Conservation (phyloP, 2,329 filamentous ascomycete genomes). For the Nemania abortiva region DNA sequence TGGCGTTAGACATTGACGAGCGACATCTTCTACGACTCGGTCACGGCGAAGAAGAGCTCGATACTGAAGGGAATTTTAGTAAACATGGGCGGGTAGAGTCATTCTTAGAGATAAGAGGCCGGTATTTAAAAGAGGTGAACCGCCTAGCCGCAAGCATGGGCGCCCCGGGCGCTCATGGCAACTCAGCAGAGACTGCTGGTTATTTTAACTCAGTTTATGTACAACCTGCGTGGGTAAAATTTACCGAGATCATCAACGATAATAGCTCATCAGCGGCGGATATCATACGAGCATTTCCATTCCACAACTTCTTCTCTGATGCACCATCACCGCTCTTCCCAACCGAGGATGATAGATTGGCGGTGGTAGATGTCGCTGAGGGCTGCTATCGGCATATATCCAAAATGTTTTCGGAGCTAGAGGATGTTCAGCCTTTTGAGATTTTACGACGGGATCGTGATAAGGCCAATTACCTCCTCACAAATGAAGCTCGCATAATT, state of each 20-base stretch:
- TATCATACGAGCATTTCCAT: slow-evolving; percentile 83
- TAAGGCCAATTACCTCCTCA: slow-evolving; percentile 94
- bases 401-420: slow-evolving; percentile 91
- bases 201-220: slow-evolving; percentile 97
- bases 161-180: slow-evolving; percentile 93
- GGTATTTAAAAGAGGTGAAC: slow-evolving; percentile 84
- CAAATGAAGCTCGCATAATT: slow-evolving; percentile 95
- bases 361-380: slow-evolving; percentile 79
- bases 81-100: slow-evolving; percentile 96
- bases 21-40: slow-evolving; percentile 91
- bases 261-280: slow-evolving; percentile 69
- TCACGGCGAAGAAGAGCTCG: slow-evolving; percentile 94
- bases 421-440: slow-evolving; percentile 95
- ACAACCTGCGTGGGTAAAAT: slow-evolving; percentile 87
- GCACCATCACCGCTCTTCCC: slow-evolving; percentile 89
- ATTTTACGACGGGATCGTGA: slow-evolving; percentile 89
- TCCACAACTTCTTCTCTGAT: slow-evolving; percentile 87
- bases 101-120: slow-evolving; percentile 87
- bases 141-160: slow-evolving; percentile 86
- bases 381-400: slow-evolving; percentile 91
- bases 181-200: slow-evolving; percentile 94
- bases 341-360: slow-evolving; percentile 70
- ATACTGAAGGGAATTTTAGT: slow-evolving; percentile 87
- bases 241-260: slow-evolving; percentile 73
- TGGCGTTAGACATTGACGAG: slow-evolving; percentile 95